Evolutionary conservation across 192 early-diverging fungal species (phyloP).

Genomic region (Umbelopsis ramanniana): DNA sequence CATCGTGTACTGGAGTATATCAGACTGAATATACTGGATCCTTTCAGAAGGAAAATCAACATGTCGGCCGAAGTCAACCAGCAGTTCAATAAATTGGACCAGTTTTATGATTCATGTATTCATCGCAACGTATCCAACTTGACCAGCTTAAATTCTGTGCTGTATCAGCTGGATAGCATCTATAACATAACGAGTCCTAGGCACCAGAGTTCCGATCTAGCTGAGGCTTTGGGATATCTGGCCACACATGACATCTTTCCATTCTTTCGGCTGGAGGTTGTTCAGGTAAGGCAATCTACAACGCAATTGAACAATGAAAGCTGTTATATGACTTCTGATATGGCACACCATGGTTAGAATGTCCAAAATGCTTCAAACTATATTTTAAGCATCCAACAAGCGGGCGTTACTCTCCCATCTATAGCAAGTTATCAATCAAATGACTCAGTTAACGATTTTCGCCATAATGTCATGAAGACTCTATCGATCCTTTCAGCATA

Average conservation of each 20-base stretch:
- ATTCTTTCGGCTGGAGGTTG: background rate
- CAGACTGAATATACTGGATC: background rate
- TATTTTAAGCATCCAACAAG: background rate
- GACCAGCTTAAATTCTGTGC: background rate
- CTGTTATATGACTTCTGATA: background rate
- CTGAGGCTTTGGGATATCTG: background rate
- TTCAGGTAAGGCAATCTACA: background rate
- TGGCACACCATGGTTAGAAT: background rate
- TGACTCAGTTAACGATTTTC: background rate
- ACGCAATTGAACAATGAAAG: background rate
- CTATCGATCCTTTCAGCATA: background rate
- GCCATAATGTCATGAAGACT: background rate
- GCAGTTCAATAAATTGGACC: background rate
- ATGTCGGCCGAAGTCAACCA: background rate
- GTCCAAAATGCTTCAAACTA: background rate
- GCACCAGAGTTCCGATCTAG: background rate
- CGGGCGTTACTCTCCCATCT: background rate
- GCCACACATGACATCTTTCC: conserved; percentile 3
- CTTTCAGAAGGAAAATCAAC: background rate
- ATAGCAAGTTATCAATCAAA: background rate
- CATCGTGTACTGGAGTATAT: background rate
- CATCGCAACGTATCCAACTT: background rate
- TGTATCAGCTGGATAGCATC: background rate
- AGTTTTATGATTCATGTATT: background rate
- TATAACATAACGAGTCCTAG: background rate